phyloP scores from a whole-genome alignment of 768 basidiomycete species.

The Boletellus sp. region DNA sequence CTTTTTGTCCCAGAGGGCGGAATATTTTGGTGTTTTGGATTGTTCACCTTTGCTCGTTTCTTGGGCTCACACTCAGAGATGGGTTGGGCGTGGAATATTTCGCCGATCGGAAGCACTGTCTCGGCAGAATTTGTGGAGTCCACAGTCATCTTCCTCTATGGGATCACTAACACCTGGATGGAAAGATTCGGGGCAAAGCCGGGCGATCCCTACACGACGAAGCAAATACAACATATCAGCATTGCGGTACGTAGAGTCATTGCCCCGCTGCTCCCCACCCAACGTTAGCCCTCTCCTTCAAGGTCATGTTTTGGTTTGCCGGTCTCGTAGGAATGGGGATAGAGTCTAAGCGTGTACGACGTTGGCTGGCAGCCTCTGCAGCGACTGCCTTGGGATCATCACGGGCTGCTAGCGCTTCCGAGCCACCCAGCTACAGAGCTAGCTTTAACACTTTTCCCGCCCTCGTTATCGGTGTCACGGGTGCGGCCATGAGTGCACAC shows the following conservation, averaged over 20 bases:
- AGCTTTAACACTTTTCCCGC: slow-evolving; percentile 94
- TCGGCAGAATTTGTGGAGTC: slow-evolving; percentile 81
- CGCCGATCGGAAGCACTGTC: slow-evolving; percentile 46
- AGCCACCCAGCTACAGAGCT: slow-evolving; percentile 68
- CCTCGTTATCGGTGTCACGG: slow-evolving; percentile 89
- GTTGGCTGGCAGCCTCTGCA: slow-evolving; percentile 65
- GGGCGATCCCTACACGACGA: slow-evolving; percentile 83
- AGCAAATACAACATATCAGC: slow-evolving; percentile 90
- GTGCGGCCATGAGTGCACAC: slow-evolving; percentile 91
- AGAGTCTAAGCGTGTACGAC: slow-evolving; percentile 70
- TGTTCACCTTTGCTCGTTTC: slow-evolving; percentile 90
- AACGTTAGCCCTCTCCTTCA: background rate
- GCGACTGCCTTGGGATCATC: slow-evolving; percentile 34
- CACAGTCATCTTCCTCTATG: slow-evolving; percentile 80
- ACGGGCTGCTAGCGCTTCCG: slow-evolving; percentile 39
- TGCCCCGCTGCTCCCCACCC: background rate
- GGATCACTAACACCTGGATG: slow-evolving; percentile 93
- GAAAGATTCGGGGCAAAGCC: slow-evolving; percentile 84
- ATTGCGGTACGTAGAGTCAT: slow-evolving; percentile 64
- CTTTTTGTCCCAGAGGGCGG: slow-evolving; percentile 58
- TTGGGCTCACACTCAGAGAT: slow-evolving; percentile 80
- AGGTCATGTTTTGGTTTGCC: slow-evolving; percentile 94
- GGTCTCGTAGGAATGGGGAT: slow-evolving; percentile 86
- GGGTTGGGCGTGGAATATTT: slow-evolving; percentile 95
- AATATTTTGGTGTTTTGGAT: slow-evolving; percentile 91